Percentiles rank a stretch among this genome's conserved stretches.
These are phyloP conservation scores for Aureobasidium sp. DNA, from an alignment of 2,329 filamentous ascomycete species.

Conservation along the genomic window DNA sequence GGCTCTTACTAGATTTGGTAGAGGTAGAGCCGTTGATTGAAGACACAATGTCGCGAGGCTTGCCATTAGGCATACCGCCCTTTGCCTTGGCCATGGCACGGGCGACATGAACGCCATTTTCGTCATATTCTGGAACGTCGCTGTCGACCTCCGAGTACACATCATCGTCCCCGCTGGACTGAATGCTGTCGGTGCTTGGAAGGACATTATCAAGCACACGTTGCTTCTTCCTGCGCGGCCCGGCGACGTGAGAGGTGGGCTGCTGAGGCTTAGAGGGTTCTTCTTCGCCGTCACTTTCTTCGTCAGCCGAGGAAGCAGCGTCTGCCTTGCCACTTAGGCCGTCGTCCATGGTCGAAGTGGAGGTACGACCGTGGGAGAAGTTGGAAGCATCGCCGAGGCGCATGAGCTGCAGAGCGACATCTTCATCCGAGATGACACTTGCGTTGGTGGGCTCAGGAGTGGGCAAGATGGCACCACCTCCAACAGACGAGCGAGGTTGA, in stretches of 20 bases:
- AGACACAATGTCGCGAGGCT: conserved; percentile 29
- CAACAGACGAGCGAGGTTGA: conserved; percentile 35
- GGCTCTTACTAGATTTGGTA: conserved; percentile 34
- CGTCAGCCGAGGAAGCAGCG: conserved; percentile 61
- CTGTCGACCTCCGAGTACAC: conserved; percentile 47
- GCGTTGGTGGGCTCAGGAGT: conserved; percentile 96
- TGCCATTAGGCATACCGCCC: conserved; percentile 25
- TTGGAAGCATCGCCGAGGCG: conserved; percentile 90
- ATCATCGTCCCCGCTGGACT: conserved; percentile 52
- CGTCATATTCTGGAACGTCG: conserved; percentile 37
- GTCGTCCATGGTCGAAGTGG: conserved; percentile 87
- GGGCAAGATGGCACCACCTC: conserved; percentile 59
- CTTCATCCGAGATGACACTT: conserved; percentile 95
- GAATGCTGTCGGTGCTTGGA: conserved; percentile 51
- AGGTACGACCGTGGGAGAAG: conserved; percentile 81
- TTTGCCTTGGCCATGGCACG: conserved; percentile 37
- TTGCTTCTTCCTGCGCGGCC: conserved; percentile 31
- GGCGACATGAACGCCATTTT: conserved; percentile 24
- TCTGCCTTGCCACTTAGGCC: conserved; percentile 88
- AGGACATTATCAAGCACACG: conserved; percentile 41
- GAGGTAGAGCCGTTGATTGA: conserved; percentile 24
- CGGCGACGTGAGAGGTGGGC: conserved; percentile 25
- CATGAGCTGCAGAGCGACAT: conserved; percentile 95
- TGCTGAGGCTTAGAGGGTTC: conserved; percentile 39
- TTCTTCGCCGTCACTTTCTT: conserved; percentile 67